phyloP scores from a whole-genome alignment of 2,329 filamentous ascomycete species.

The Colletotrichum orbiculare region DNA sequence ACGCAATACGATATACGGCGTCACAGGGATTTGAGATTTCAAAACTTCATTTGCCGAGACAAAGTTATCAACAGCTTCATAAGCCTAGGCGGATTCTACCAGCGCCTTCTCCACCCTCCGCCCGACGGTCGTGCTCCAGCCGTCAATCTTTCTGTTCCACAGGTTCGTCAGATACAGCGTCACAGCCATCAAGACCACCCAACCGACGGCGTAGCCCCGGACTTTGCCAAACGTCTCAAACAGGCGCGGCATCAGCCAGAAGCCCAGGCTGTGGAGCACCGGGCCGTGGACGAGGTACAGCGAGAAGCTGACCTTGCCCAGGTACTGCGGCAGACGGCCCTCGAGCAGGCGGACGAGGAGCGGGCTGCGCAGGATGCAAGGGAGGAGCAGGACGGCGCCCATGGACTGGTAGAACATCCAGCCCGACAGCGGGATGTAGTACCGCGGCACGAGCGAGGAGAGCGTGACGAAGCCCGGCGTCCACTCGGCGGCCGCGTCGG shows the following conservation, averaged over 20 bases:
- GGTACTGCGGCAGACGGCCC: constrained; percentile 47
- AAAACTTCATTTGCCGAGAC: background rate
- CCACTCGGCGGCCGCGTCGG: constrained; percentile 50
- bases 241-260: constrained; percentile 51
- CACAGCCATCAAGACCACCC: constrained; percentile 43
- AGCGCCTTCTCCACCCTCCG: constrained; percentile 49
- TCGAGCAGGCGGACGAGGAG: constrained; percentile 45
- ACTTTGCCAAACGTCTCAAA: constrained; percentile 49
- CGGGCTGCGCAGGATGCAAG: constrained; percentile 48
- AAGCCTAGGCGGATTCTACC: constrained; percentile 13
- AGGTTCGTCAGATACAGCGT: constrained; percentile 49
- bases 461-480: constrained; percentile 51
- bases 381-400: constrained; percentile 50
- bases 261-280: constrained; percentile 43
- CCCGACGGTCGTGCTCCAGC: constrained; percentile 51
- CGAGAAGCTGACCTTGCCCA: constrained; percentile 53
- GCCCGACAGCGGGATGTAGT: constrained; percentile 49
- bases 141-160: constrained; percentile 50
- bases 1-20: no score
- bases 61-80: background rate
- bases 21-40: no score
- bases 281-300: constrained; percentile 53
- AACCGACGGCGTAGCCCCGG: constrained; percentile 47
- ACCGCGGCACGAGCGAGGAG: constrained; percentile 47
- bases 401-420: constrained; percentile 55